These are phyloP conservation scores for Beauveria sp. DNA, from an alignment of 2,329 filamentous ascomycete species.

Conservation along the genomic window DNA sequence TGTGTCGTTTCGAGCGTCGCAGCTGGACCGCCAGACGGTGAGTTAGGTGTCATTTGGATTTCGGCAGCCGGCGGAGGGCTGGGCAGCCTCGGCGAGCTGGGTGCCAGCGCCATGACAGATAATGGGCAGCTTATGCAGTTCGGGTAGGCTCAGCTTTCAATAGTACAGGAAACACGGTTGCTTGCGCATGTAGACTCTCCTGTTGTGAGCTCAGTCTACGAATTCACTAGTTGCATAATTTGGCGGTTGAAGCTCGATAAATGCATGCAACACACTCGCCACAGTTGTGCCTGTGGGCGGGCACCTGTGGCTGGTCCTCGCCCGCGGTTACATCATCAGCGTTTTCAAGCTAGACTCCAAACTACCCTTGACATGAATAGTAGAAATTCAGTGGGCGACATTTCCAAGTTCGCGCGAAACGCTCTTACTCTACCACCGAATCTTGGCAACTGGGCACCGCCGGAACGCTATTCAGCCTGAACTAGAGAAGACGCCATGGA, in stretches of 20 bases:
- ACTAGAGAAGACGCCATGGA: slow-evolving; percentile 41
- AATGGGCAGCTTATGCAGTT: not conserved
- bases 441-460: not conserved
- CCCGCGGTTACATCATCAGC: slow-evolving; percentile 4
- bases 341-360: not conserved
- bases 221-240: slow-evolving; percentile 15
- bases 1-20: slow-evolving; percentile 51
- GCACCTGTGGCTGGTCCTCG: slow-evolving; percentile 12
- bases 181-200: not conserved
- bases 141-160: not conserved
- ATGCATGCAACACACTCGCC: slow-evolving; percentile 14
- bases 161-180: slow-evolving; percentile 1
- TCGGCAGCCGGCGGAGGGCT: slow-evolving; percentile 93
- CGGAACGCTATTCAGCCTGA: not conserved
- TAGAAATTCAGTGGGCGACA: not conserved
- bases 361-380: slow-evolving; percentile 3
- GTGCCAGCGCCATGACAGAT: slow-evolving; percentile 47
- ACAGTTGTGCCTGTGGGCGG: slow-evolving; percentile 2
- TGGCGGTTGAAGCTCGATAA: slow-evolving; percentile 15
- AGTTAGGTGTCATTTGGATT: slow-evolving; percentile 79
- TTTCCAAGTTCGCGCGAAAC: not conserved
- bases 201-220: slow-evolving; percentile 4
- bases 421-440: not conserved
- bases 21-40: slow-evolving; percentile 53
- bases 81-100: slow-evolving; percentile 84